A percentile compares a stretch with the other conserved stretches of the same genome.
Evolutionary conservation across 768 basidiomycete genomes (phyloP).

Genomic region (Hygrophoropsis aurantiaca): DNA sequence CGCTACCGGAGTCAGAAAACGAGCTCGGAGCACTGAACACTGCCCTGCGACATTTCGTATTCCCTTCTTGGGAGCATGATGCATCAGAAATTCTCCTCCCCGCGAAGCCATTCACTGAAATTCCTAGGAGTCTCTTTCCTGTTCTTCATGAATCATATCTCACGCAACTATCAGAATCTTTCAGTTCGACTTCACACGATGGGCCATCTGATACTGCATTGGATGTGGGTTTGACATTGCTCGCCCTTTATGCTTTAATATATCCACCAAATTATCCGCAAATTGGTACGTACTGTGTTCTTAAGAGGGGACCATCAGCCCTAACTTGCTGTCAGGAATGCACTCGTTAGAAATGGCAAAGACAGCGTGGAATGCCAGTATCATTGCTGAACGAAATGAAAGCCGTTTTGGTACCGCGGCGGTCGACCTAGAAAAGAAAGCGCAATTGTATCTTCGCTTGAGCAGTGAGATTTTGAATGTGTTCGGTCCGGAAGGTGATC

Average conservation of each 20-base stretch:
- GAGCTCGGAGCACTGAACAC: slow-evolving; percentile 17
- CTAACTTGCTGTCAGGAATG: slow-evolving; percentile 49
- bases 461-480: slow-evolving; percentile 42
- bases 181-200: slow-evolving; percentile 72
- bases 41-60: slow-evolving; percentile 40
- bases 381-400: slow-evolving; percentile 29
- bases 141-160: slow-evolving; percentile 62
- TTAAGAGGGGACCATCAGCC: slow-evolving; percentile 1
- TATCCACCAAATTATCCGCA: slow-evolving; percentile 84
- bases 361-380: slow-evolving; percentile 68
- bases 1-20: slow-evolving; percentile 30
- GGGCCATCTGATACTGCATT: slow-evolving; percentile 54
- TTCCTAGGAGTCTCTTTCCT: slow-evolving; percentile 42
- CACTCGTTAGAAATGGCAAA: slow-evolving; percentile 77
- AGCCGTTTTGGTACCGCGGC: slow-evolving; percentile 8
- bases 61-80: slow-evolving; percentile 25
- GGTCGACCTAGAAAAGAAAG: slow-evolving; percentile 25
- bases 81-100: slow-evolving; percentile 22
- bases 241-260: slow-evolving; percentile 66
- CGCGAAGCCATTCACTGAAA: slow-evolving; percentile 26
- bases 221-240: slow-evolving; percentile 51
- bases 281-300: slow-evolving; percentile 50
- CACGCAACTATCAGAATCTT: slow-evolving; percentile 54
- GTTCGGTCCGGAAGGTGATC: slow-evolving; percentile 64
- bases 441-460: slow-evolving; percentile 38